These are phyloP conservation scores for Ensete glaucum DNA, from an alignment of 176 grass and related monocot species.

Conservation along the genomic window DNA sequence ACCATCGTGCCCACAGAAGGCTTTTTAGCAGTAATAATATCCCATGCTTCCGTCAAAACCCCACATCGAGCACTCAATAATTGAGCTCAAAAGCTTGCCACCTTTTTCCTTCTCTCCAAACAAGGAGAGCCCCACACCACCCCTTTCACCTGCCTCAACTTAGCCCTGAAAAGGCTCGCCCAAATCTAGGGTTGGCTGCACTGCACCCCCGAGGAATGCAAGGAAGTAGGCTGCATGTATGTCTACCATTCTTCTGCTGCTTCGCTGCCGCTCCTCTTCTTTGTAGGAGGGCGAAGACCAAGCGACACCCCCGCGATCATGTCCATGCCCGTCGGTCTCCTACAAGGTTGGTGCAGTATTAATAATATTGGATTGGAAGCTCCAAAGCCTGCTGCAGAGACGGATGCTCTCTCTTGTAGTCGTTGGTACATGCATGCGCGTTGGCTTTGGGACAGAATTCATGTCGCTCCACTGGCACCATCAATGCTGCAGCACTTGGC, in stretches of 20 bases:
- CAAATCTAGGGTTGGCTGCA: not conserved
- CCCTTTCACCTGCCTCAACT: slow-evolving; percentile 7
- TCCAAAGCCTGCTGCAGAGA: not conserved
- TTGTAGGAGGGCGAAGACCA: too few species aligned
- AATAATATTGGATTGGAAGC: too few species aligned
- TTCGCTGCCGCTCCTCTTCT: too few species aligned
- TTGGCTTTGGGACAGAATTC: not conserved
- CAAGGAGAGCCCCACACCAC: slow-evolving; percentile 10
- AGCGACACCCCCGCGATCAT: too few species aligned
- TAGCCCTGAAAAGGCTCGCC: slow-evolving; percentile 5
- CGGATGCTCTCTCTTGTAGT: not conserved
- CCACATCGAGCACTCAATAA: slow-evolving; percentile 8
- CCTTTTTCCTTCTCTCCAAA: not conserved
- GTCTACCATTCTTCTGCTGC: not conserved
- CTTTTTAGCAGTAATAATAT: too few species aligned
- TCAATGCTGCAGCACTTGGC: too few species aligned
- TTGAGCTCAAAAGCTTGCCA: slow-evolving; percentile 12
- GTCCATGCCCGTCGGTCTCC: too few species aligned
- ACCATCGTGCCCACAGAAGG: too few species aligned
- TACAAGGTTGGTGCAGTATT: too few species aligned
- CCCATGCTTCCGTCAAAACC: not conserved
- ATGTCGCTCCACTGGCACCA: not conserved
- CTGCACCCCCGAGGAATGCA: too few species aligned
- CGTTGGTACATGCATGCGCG: too few species aligned
- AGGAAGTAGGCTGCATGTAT: not conserved